phyloP scores from a whole-genome alignment of 2,329 filamentous ascomycete species.

The Sporothrix protearum region DNA sequence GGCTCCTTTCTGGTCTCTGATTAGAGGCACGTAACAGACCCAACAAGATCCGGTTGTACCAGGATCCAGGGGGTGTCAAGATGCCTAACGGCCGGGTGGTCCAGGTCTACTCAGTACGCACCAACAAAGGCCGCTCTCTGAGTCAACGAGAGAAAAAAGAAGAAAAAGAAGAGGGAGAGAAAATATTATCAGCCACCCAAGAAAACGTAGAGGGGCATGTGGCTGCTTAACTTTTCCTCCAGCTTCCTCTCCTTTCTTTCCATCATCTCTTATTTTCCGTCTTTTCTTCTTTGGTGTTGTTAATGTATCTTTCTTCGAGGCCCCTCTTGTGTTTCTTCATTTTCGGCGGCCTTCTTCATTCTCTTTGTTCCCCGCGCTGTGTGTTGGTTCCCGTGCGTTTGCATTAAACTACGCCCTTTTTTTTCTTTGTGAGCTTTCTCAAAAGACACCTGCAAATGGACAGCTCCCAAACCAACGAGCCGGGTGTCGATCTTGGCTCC shows the following conservation, averaged over 20 bases:
- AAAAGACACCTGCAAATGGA: not conserved
- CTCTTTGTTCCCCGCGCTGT: conserved; percentile 9
- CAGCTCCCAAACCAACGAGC: not conserved
- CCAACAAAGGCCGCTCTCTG: not conserved
- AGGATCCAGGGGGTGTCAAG: not conserved
- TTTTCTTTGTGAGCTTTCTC: not conserved
- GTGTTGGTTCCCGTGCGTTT: not conserved
- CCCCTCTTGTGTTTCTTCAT: not conserved
- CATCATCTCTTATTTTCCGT: not conserved
- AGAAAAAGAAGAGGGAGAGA: not conserved
- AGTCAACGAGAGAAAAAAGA: not conserved
- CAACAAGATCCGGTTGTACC: not conserved
- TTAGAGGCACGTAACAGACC: no score
- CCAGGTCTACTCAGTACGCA: not conserved
- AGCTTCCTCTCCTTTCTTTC: not conserved
- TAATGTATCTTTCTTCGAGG: not conserved
- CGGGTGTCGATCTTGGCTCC: not conserved
- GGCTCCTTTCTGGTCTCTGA: no score
- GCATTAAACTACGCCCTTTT: not conserved
- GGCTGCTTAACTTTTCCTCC: not conserved
- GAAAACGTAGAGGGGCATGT: conserved; percentile 9
- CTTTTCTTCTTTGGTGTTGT: not conserved
- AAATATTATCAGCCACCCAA: not conserved
- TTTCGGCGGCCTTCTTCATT: not conserved
- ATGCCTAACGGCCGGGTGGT: not conserved